phyloP scores from a whole-genome alignment of 192 early-diverging fungal genomes.

The Tieghemiomyces parasiticus region DNA sequence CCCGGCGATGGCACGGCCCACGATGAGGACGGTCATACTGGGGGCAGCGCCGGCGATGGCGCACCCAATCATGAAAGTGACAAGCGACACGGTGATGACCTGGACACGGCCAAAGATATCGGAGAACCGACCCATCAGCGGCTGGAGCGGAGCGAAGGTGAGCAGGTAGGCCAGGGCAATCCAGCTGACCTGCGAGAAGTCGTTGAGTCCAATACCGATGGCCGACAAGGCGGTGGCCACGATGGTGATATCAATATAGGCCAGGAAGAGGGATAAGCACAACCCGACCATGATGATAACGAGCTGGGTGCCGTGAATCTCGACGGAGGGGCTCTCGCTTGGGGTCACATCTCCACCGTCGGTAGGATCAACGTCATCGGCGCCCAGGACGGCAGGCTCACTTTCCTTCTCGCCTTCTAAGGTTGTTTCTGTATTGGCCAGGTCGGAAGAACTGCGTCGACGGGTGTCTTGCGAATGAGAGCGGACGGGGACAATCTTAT shows the following conservation, averaged over 20 bases:
- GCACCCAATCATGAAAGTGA: slow-evolving; percentile 38
- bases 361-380: no score
- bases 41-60: slow-evolving; percentile 35
- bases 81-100: slow-evolving; percentile 33
- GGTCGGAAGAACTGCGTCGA: no score
- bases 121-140: slow-evolving; percentile 60
- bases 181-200: slow-evolving; percentile 54
- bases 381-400: no score
- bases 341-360: no score
- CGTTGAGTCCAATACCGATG: slow-evolving; percentile 44
- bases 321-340: no score
- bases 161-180: slow-evolving; percentile 57
- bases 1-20: slow-evolving; percentile 44
- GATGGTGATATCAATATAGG: slow-evolving; percentile 56
- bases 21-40: slow-evolving; percentile 49
- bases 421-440: no score
- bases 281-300: slow-evolving; percentile 13
- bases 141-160: slow-evolving; percentile 60
- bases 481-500: no score
- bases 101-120: slow-evolving; percentile 71
- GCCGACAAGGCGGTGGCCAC: slow-evolving; percentile 53
- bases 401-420: no score
- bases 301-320: no score
- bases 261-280: slow-evolving; percentile 37
- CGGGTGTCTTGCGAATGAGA: no score